Conservation (phyloP, 1,284 basidiomycete species). For the Sporisorium reilianum region DNA sequence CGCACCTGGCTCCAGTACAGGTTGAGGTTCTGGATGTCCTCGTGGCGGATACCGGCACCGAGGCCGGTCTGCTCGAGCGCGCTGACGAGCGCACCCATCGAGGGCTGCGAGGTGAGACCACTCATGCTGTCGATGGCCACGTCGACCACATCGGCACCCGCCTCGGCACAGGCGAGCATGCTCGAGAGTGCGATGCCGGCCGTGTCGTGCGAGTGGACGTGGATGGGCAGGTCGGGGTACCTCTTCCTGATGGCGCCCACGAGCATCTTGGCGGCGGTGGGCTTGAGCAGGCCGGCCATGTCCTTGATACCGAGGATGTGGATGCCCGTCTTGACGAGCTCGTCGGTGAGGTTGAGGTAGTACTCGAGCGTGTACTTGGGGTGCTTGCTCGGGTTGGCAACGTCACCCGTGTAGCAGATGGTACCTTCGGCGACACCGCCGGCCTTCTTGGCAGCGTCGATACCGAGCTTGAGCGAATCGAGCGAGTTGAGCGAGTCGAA, state of each 20-base stretch:
- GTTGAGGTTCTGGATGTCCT: slow-evolving; percentile 97
- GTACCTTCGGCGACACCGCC: slow-evolving; percentile 90
- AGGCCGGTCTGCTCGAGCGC: slow-evolving; percentile 94
- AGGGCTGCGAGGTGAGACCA: slow-evolving; percentile 96
- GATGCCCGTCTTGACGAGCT: slow-evolving; percentile 94
- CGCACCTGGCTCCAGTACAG: slow-evolving; percentile 98
- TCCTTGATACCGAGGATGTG: slow-evolving; percentile 99
- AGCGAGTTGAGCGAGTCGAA: slow-evolving; percentile 86
- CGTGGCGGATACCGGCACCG: slow-evolving; percentile 96
- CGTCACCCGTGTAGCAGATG: slow-evolving; percentile 99
- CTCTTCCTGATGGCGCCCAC: slow-evolving; percentile 93
- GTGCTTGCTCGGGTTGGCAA: slow-evolving; percentile 88
- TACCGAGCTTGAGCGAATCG: slow-evolving; percentile 71
- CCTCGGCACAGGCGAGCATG: slow-evolving; percentile 94
- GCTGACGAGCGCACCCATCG: slow-evolving; percentile 95
- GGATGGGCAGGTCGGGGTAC: slow-evolving; percentile 97
- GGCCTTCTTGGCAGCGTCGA: slow-evolving; percentile 99
- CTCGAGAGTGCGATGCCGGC: slow-evolving; percentile 96
- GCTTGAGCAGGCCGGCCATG: slow-evolving; percentile 98
- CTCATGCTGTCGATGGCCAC: slow-evolving; percentile 98
- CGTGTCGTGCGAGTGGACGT: slow-evolving; percentile 99
- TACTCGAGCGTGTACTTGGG: slow-evolving; percentile 98
- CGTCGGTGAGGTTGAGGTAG: slow-evolving; percentile 94
- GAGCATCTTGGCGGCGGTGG: slow-evolving; percentile 90
- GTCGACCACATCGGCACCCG: slow-evolving; percentile 97